Evolutionary conservation across 176 grass and related monocot species (phyloP).

Genomic region (Juncus effusus): DNA sequence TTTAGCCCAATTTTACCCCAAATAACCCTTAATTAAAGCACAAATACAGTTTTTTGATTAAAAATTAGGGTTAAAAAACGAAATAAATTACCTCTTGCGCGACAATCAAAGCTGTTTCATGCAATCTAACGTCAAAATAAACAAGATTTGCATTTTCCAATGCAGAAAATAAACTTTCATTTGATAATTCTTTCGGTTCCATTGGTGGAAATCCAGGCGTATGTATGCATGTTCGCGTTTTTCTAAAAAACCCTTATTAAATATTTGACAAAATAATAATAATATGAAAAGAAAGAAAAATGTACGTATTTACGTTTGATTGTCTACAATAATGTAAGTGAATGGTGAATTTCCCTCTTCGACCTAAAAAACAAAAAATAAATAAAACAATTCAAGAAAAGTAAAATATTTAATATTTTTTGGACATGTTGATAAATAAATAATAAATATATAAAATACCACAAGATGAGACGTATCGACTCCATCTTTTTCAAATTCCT

Average conservation of each 20-base stretch:
- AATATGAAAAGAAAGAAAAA: conserved; percentile 9
- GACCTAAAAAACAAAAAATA: conserved; percentile 45
- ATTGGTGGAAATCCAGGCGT: conserved; percentile 72
- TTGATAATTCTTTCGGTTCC: conserved; percentile 68
- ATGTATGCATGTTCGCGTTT: conserved; percentile 99
- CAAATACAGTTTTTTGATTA: not conserved
- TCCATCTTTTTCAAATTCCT: conserved; percentile 65
- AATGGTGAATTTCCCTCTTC: conserved; percentile 80
- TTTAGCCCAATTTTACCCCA: too few species aligned
- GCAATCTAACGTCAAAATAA: conserved; percentile 85
- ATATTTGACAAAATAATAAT: not conserved
- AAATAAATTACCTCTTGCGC: conserved; percentile 76
- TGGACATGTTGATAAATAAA: too few species aligned
- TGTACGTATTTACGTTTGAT: conserved; percentile 58
- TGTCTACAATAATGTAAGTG: conserved; percentile 95
- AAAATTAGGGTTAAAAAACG: not conserved
- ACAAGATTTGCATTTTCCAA: conserved; percentile 53
- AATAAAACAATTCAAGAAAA: not conserved
- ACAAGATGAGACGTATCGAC: conserved; percentile 69
- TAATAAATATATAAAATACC: conserved; percentile 32
- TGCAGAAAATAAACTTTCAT: conserved; percentile 53
- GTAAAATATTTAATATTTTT: not conserved
- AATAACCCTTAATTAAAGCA: too few species aligned
- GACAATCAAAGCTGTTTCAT: conserved; percentile 81
- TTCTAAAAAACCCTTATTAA: conserved; percentile 39